phyloP scores from a whole-genome alignment of 2,329 filamentous ascomycete species.

The Harringtonia aguacate region DNA sequence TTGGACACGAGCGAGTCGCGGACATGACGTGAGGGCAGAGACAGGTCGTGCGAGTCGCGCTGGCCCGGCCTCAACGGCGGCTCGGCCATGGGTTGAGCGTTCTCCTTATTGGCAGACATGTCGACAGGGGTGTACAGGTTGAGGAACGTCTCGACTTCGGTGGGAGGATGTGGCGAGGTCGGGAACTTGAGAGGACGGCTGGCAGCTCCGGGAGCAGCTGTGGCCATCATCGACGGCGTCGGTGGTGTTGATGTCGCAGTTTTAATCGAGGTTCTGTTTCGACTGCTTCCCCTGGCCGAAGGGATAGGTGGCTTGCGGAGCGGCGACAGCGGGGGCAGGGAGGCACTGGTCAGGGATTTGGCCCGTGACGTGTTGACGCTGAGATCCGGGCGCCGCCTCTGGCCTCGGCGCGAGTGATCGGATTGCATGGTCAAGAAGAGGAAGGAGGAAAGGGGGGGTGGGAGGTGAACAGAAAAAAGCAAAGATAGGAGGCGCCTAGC shows the following conservation, averaged over 20 bases:
- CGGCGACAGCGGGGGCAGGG: conserved; percentile 19
- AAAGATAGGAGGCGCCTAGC: background rate
- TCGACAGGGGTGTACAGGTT: conserved; percentile 29
- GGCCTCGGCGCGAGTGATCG: background rate
- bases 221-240: conserved; percentile 19
- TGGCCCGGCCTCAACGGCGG: conserved; percentile 18
- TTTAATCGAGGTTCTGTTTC: background rate
- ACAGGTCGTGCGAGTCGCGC: conserved; percentile 75
- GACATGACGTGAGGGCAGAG: conserved; percentile 62
- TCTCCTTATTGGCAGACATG: conserved; percentile 21
- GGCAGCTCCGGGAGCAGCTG: background rate
- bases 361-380: conserved; percentile 22
- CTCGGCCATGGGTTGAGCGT: conserved; percentile 18
- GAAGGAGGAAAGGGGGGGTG: background rate
- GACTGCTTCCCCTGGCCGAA: conserved; percentile 3
- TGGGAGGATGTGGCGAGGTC: conserved; percentile 11
- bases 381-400: conserved; percentile 23
- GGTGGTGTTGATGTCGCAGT: background rate
- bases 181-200: conserved; percentile 20
- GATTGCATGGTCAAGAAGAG: background rate
- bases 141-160: conserved; percentile 24
- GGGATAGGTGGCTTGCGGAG: conserved; percentile 14
- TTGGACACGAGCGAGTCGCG: conserved; percentile 91
- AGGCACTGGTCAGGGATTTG: conserved; percentile 10
- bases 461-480: background rate